Conservation (phyloP, 2,329 filamentous ascomycete genomes). For the Trichoderma sp. region DNA sequence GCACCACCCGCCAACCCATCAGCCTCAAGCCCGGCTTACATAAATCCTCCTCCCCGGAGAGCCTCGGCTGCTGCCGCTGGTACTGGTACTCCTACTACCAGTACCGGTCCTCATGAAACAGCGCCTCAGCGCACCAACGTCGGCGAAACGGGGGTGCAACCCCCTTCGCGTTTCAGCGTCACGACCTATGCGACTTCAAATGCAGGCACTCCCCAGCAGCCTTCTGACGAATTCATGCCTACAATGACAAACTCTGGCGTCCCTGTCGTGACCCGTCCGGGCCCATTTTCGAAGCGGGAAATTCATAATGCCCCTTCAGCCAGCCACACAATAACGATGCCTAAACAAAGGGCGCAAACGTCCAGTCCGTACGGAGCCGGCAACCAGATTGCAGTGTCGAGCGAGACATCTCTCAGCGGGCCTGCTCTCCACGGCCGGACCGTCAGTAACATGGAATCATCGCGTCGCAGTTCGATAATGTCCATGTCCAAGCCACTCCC, state of each 20-base stretch:
- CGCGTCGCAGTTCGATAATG: slow-evolving; percentile 39
- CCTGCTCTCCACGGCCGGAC: slow-evolving; percentile 7
- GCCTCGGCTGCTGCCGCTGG: slow-evolving; percentile 30
- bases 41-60: slow-evolving; percentile 5
- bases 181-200: slow-evolving; percentile 62
- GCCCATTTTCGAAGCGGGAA: slow-evolving; percentile 36
- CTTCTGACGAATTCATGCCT: slow-evolving; percentile 32
- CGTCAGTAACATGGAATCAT: slow-evolving; percentile 19
- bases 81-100: background rate
- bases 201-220: slow-evolving; percentile 37
- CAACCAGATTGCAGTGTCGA: background rate
- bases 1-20: slow-evolving; percentile 1
- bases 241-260: slow-evolving; percentile 5
- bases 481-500: slow-evolving; percentile 63
- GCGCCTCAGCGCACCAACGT: slow-evolving; percentile 31
- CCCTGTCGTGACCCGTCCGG: slow-evolving; percentile 41
- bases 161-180: slow-evolving; percentile 65
- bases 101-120: slow-evolving; percentile 23
- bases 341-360: background rate
- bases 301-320: slow-evolving; percentile 32
- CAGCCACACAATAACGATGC: background rate
- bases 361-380: slow-evolving; percentile 12
- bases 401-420: slow-evolving; percentile 1
- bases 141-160: slow-evolving; percentile 52
- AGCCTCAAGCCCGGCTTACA: slow-evolving; percentile 26